Evolutionary conservation across 345 rosid genomes (phyloP).

Genomic region (Excoecaria agallocha): DNA sequence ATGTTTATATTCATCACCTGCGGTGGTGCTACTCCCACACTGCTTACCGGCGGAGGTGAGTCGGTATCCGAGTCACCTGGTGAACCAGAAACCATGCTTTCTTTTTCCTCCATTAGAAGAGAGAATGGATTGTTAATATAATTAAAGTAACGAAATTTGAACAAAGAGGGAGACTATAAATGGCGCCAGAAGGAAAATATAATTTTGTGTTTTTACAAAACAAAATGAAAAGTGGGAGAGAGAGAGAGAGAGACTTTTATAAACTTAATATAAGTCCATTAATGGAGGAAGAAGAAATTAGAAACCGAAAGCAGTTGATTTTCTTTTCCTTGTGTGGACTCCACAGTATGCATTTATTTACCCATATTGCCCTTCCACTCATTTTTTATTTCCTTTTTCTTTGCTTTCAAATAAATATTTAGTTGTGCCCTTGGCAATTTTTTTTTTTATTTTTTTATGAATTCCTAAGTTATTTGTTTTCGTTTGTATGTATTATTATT

Average conservation of each 20-base stretch:
- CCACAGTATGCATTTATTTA: not conserved
- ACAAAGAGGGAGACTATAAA: slow-evolving; percentile 23
- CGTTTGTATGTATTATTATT: not conserved
- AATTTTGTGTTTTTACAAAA: not conserved
- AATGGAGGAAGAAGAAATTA: slow-evolving; percentile 20
- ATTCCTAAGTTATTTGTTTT: not conserved
- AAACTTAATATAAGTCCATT: slow-evolving; percentile 20
- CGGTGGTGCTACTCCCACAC: slow-evolving; percentile 7
- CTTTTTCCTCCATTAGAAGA: slow-evolving; percentile 42
- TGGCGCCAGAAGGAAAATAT: slow-evolving; percentile 40
- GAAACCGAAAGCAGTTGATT: slow-evolving; percentile 7
- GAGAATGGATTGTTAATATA: not conserved
- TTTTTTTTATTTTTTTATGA: no score
- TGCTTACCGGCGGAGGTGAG: slow-evolving; percentile 41
- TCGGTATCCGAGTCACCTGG: slow-evolving; percentile 39
- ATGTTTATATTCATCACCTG: slow-evolving; percentile 16
- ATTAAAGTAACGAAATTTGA: slow-evolving; percentile 22
- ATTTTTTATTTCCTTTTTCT: not conserved
- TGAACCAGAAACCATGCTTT: slow-evolving; percentile 38
- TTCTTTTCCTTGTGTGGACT: slow-evolving; percentile 25
- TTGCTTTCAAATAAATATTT: not conserved
- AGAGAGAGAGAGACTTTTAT: slow-evolving; percentile 15
- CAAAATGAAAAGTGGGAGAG: not conserved
- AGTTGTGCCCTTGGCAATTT: not conserved
- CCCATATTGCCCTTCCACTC: not conserved